Evolutionary conservation across 306 rosid species (phyloP), one percentile per base, ranked within the genome.

Genomic region (Urtica urens): DNA sequence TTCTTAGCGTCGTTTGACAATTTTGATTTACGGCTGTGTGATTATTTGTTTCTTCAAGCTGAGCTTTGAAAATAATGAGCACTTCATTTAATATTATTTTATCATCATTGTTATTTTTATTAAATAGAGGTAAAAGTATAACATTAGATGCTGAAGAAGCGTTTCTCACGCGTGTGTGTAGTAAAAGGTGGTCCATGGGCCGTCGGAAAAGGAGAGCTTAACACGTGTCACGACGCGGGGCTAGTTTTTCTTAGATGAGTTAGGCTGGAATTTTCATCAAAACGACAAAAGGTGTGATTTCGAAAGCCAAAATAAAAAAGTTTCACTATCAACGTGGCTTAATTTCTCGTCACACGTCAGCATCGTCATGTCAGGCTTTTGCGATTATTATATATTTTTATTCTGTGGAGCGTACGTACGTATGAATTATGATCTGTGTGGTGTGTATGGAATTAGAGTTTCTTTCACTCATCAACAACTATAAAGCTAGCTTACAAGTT

Each of bases 401-500:
- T 22, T 6, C 14, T 17, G 16, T 40, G 7, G 6, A 31, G 11
- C 23, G 1, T 41, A 19, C 52, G 21, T 24, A 37, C 30, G 15
- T 57, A 59, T 58, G 20, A n/a, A n/a, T n/a, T 51, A 7, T 44
- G 49, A 22, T n/a, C 29, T 15, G 5, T 49, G 29, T 47, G 46
- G n/a, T n/a, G n/a, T n/a, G n/a, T n/a, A n/a, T n/a, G 26, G 10
- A 16, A 60, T 63, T 13, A 62, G 23, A 26, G 67, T 79, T 79
- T 61, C 88, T 74, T 83, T 62, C 80, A 74, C 88, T 77, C 80
- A 30, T 79, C 78, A 72, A 74, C 66, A 3, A 65, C 76, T 47
- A 16, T 14, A 3, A 34, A 15, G 69, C 19, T 61, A 39, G 59
- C 59, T 51, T 64, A 65, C 78, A 69, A n/a, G 69, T 29, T 65